These are phyloP conservation scores for Penicillium sp. DNA, from an alignment of 2,329 filamentous ascomycete species.

Conservation along the genomic window DNA sequence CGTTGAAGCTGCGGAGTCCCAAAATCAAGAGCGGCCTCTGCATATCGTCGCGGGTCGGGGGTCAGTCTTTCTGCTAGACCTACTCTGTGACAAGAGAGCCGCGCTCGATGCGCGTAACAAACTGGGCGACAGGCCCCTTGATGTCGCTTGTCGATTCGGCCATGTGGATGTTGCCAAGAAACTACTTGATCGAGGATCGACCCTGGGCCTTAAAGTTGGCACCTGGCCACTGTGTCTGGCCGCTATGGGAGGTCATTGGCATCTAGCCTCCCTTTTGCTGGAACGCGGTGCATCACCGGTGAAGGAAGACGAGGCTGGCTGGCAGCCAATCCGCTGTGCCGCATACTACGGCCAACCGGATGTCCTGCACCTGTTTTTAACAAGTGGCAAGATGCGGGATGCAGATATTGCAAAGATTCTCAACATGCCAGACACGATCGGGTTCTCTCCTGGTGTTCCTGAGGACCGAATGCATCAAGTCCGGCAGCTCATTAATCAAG, in stretches of 20 bases:
- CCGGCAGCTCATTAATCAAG: conserved; percentile 17
- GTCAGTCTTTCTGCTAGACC: conserved; percentile 32
- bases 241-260: conserved; percentile 37
- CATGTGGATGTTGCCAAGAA: conserved; percentile 37
- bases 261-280: conserved; percentile 36
- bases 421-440: conserved; percentile 23
- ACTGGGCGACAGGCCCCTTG: conserved; percentile 37
- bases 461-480: conserved; percentile 26
- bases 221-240: conserved; percentile 42
- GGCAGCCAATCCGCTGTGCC: conserved; percentile 43
- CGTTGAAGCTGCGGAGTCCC: conserved; percentile 36
- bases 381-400: conserved; percentile 20
- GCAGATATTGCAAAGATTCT: conserved; percentile 18
- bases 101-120: conserved; percentile 37
- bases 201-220: conserved; percentile 30
- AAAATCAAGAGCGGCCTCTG: conserved; percentile 33
- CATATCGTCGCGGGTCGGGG: conserved; percentile 37
- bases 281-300: conserved; percentile 36
- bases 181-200: conserved; percentile 37
- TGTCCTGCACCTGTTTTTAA: conserved; percentile 37
- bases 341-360: conserved; percentile 41
- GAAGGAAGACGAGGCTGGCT: conserved; percentile 40
- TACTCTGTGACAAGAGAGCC: conserved; percentile 37
- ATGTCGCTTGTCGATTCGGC: conserved; percentile 37
- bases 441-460: conserved; percentile 29